phyloP scores from a whole-genome alignment of 163 green algal genomes.

The Volvox carteri region DNA sequence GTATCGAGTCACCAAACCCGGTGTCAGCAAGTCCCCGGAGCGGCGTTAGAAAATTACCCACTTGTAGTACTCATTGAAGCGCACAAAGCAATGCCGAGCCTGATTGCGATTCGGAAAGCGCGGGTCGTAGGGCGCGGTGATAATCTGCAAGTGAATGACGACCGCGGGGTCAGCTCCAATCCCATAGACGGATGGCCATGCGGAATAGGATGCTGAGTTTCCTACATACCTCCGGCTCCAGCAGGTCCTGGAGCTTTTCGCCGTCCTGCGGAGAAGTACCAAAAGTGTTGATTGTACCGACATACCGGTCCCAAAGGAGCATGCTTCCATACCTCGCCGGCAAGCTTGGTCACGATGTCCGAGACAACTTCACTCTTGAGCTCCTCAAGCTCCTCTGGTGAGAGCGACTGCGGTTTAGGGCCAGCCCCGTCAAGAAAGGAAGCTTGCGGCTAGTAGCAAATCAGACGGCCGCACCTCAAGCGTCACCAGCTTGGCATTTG shows the following conservation, averaged over 20 bases:
- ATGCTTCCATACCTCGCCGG: conserved; percentile 58
- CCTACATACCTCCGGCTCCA: conserved; percentile 63
- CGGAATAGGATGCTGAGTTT: no score
- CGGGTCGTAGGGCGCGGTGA: conserved; percentile 85
- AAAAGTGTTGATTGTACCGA: conserved; percentile 50
- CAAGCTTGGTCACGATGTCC: conserved; percentile 65
- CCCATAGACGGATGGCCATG: no score
- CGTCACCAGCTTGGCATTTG: conserved; percentile 9
- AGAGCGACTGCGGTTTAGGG: conserved; percentile 52
- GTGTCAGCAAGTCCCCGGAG: no score
- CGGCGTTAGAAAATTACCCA: conserved; percentile 50
- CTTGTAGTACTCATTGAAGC: conserved; percentile 92
- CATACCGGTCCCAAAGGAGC: neutral
- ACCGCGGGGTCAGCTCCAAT: neutral
- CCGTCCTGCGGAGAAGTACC: conserved; percentile 55
- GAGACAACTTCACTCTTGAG: conserved; percentile 68
- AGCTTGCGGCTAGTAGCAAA: neutral
- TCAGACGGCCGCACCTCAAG: conserved; percentile 45
- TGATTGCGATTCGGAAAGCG: conserved; percentile 92
- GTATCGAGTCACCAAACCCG: neutral
- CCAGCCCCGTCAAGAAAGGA: neutral
- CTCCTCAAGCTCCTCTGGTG: conserved; percentile 63
- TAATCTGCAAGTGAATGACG: conserved; percentile 62
- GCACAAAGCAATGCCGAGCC: conserved; percentile 90
- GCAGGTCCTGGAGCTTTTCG: conserved; percentile 61